Percentiles rank a stretch among this genome's conserved stretches.
These are phyloP conservation scores for Fallopia convolvulus DNA, from an alignment of 148 eudicot genomes.

Conservation along the genomic window DNA sequence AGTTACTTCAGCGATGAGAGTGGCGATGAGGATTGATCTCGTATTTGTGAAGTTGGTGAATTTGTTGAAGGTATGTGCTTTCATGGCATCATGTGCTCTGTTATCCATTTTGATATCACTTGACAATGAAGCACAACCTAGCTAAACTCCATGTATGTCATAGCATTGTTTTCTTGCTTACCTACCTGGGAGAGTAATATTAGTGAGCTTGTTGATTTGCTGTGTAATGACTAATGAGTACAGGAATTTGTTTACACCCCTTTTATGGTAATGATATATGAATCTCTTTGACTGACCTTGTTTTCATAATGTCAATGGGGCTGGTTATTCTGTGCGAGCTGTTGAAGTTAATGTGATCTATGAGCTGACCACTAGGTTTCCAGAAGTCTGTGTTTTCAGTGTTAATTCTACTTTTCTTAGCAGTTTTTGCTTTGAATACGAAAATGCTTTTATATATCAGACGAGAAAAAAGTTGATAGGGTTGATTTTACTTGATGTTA, in stretches of 20 bases:
- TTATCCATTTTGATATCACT: not conserved
- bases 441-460: not conserved
- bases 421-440: not conserved
- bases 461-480: not conserved
- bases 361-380: too few species aligned
- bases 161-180: not conserved
- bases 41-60: constrained; percentile 1
- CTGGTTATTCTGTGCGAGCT: not conserved
- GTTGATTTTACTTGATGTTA: not conserved
- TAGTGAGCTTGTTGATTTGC: not conserved
- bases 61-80: not conserved
- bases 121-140: not conserved
- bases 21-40: constrained; percentile 63
- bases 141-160: not conserved
- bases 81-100: not conserved
- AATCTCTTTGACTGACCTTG: not conserved
- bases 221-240: not conserved
- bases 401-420: not conserved
- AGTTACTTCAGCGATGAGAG: constrained; percentile 92
- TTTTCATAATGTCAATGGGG: not conserved
- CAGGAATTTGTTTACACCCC: not conserved
- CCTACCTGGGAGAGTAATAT: not conserved
- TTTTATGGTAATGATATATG: not conserved
- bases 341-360: too few species aligned
- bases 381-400: too few species aligned